A percentile compares a stretch with the other conserved stretches of the same genome.
Evolutionary conservation across 441 rosid genomes (phyloP).

Genomic region (Iberis amara): DNA sequence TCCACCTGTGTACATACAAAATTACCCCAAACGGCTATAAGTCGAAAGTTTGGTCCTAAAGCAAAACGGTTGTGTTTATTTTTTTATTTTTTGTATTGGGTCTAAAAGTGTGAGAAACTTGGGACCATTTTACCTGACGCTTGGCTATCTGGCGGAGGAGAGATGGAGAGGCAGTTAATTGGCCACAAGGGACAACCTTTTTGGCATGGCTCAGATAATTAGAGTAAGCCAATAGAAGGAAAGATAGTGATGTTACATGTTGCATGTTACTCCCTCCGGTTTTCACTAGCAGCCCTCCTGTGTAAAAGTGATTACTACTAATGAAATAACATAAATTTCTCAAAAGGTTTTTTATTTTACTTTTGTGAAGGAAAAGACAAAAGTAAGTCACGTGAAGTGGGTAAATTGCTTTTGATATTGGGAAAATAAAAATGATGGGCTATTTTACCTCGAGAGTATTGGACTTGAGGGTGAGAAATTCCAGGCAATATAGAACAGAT

Average conservation of each 20-base stretch:
- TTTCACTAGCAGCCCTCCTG: conserved; percentile 61
- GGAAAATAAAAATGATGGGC: conserved; percentile 13
- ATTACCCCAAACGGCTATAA: background rate
- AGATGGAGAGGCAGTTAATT: conserved; percentile 45
- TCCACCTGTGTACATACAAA: conserved; percentile 40
- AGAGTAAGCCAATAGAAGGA: conserved; percentile 56
- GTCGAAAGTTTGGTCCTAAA: background rate
- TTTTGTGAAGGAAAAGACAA: conserved; percentile 24
- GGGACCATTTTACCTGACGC: conserved; percentile 48
- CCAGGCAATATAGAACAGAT: conserved; percentile 91
- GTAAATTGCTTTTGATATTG: conserved; percentile 14
- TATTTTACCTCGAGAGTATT: conserved; percentile 76
- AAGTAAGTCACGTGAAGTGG: conserved; percentile 30
- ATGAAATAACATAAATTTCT: too few species aligned
- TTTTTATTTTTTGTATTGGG: conserved; percentile 17
- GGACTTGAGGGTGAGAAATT: conserved; percentile 80
- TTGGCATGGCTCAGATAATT: conserved; percentile 60
- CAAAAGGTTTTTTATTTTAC: too few species aligned
- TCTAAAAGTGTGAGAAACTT: conserved; percentile 11
- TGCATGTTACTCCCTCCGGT: conserved; percentile 83
- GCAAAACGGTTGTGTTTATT: conserved; percentile 6
- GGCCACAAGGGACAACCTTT: conserved; percentile 57
- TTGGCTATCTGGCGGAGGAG: conserved; percentile 53
- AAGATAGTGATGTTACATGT: conserved; percentile 70
- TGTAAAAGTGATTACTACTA: background rate